Evolutionary conservation across 2,329 filamentous ascomycete genomes (phyloP).

Genomic region (Elsinoe necatrix): DNA sequence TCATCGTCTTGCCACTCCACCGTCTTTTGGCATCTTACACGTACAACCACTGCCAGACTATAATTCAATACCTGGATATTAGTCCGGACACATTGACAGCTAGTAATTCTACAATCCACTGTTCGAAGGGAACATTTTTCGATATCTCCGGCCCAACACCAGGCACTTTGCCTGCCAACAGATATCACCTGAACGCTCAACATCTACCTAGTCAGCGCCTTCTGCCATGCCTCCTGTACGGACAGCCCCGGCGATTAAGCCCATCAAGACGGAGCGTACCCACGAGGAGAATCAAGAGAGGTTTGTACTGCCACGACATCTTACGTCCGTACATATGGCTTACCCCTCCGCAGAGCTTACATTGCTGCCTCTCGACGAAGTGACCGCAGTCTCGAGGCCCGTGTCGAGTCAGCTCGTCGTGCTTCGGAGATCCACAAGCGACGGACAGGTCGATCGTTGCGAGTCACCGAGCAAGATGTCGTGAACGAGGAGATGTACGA

Average conservation of each 20-base stretch:
- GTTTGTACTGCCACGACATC: slow-evolving; percentile 28
- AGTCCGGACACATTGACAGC: not conserved
- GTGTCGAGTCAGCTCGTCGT: slow-evolving; percentile 75
- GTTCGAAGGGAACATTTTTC: not conserved
- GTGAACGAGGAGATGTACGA: slow-evolving; percentile 93
- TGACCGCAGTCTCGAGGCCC: slow-evolving; percentile 78
- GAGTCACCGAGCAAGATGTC: slow-evolving; percentile 78
- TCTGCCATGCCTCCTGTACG: slow-evolving; percentile 28
- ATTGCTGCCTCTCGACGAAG: slow-evolving; percentile 83
- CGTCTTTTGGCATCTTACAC: not conserved
- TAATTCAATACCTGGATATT: not conserved
- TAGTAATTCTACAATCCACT: not conserved
- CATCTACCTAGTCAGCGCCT: not conserved
- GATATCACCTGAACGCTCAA: not conserved
- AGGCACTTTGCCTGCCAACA: not conserved
- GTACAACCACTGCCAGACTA: not conserved
- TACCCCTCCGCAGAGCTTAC: slow-evolving; percentile 55
- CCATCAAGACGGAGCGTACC: slow-evolving; percentile 60
- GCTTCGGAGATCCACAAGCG: slow-evolving; percentile 88
- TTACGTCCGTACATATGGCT: not conserved
- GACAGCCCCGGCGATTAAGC: slow-evolving; percentile 31
- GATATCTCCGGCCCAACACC: not conserved
- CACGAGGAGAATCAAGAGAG: slow-evolving; percentile 75
- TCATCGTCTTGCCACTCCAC: slow-evolving; percentile 1
- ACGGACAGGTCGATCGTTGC: slow-evolving; percentile 72